Percentiles rank a stretch among this genome's conserved stretches.
Conservation (phyloP, 805 yeast species). For the Metschnikowia dekortorum region DNA sequence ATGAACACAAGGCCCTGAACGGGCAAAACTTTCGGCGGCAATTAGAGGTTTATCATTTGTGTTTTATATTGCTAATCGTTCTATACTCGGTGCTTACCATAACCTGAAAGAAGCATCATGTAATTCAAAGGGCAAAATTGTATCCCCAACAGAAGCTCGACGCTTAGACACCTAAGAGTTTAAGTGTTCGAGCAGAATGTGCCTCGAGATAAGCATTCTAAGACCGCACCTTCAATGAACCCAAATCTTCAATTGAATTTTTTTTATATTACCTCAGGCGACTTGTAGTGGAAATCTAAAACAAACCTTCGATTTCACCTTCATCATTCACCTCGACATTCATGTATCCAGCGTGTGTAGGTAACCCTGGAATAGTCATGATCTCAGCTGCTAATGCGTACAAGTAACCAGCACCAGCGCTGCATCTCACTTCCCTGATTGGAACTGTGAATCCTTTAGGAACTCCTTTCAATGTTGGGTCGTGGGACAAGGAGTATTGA, state of each 20-base stretch:
- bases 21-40: no score
- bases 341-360: constrained; percentile 96
- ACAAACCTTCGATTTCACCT: constrained; percentile 92
- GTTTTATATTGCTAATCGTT: no score
- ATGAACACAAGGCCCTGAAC: no score
- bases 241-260: not conserved
- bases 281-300: constrained; percentile 33
- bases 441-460: constrained; percentile 94
- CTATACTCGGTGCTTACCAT: no score
- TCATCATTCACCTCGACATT: constrained; percentile 87
- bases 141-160: no score
- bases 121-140: no score
- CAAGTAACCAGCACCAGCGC: constrained; percentile 94
- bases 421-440: constrained; percentile 87
- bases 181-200: no score
- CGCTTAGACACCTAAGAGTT: no score
- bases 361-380: constrained; percentile 95
- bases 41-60: no score
- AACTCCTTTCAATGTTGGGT: constrained; percentile 88
- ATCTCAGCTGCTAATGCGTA: constrained; percentile 96
- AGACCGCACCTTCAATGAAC: no score
- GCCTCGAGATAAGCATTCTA: no score
- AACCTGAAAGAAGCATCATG: no score
- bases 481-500: constrained; percentile 93
- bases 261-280: not conserved